These are phyloP conservation scores for Xerocomellus intermedius DNA, from an alignment of 768 basidiomycete genomes.

Conservation along the genomic window DNA sequence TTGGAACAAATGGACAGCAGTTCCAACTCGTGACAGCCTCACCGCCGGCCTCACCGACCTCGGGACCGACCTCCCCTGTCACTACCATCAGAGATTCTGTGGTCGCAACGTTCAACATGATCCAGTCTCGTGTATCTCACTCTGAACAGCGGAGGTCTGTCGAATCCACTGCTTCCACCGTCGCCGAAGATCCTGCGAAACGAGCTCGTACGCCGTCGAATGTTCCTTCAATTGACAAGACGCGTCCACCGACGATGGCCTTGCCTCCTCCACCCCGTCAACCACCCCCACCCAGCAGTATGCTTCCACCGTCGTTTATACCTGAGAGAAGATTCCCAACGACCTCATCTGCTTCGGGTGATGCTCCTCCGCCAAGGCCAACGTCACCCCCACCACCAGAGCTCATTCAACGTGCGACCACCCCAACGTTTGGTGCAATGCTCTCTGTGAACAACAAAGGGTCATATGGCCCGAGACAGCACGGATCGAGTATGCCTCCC, in stretches of 20 bases:
- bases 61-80: constrained; percentile 34
- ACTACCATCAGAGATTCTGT: constrained; percentile 51
- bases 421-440: constrained; percentile 71
- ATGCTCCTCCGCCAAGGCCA: constrained; percentile 79
- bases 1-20: constrained; percentile 54
- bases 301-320: constrained; percentile 76
- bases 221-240: constrained; percentile 63
- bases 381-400: constrained; percentile 92
- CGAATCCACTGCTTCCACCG: constrained; percentile 62
- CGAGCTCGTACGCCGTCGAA: constrained; percentile 67
- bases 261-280: constrained; percentile 76
- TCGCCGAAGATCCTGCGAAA: constrained; percentile 43
- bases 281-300: constrained; percentile 67
- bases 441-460: constrained; percentile 54
- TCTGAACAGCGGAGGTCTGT: constrained; percentile 70
- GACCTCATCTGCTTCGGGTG: constrained; percentile 45
- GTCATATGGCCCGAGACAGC: constrained; percentile 50
- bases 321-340: constrained; percentile 61
- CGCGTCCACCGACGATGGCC: constrained; percentile 81
- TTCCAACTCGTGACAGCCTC: constrained; percentile 63
- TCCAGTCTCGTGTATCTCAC: constrained; percentile 49
- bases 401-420: constrained; percentile 88
- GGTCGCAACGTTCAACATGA: constrained; percentile 41
- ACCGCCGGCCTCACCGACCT: constrained; percentile 29
- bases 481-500: constrained; percentile 77